A percentile compares a stretch with the other conserved stretches of the same genome.
These are phyloP conservation scores for Naganishia sp. DNA, from an alignment of 1,284 basidiomycete species.

Conservation along the genomic window DNA sequence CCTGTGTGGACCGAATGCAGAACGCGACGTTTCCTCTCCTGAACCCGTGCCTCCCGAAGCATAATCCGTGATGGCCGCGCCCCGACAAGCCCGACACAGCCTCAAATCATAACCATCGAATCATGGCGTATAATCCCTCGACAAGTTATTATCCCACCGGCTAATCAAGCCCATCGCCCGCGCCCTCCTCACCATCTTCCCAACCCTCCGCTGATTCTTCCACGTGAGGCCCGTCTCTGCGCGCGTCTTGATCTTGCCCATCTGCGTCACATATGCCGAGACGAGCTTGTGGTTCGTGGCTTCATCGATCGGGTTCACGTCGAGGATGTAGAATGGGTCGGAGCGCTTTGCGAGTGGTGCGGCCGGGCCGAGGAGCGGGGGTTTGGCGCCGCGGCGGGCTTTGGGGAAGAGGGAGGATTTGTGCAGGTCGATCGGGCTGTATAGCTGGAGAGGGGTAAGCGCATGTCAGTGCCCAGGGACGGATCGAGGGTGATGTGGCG, in stretches of 20 bases:
- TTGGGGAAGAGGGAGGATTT: slow-evolving; percentile 35
- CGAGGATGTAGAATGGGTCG: slow-evolving; percentile 48
- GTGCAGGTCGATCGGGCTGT: slow-evolving; percentile 23
- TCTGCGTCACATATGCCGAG: slow-evolving; percentile 68
- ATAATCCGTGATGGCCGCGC: neutral
- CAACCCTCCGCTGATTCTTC: slow-evolving; percentile 75
- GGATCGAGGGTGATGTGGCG: neutral
- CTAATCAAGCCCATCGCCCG: slow-evolving; percentile 91
- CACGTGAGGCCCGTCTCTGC: slow-evolving; percentile 74
- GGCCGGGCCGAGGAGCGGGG: slow-evolving; percentile 47
- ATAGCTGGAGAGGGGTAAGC: slow-evolving; percentile 1
- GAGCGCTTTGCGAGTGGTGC: slow-evolving; percentile 40
- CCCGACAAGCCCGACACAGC: neutral
- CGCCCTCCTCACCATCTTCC: slow-evolving; percentile 85
- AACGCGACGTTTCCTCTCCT: no score
- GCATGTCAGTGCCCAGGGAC: neutral
- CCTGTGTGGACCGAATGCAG: no score
- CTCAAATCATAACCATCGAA: neutral
- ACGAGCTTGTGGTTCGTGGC: slow-evolving; percentile 67
- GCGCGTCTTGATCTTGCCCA: slow-evolving; percentile 80
- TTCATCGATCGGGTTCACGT: slow-evolving; percentile 44
- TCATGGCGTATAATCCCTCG: slow-evolving; percentile 12
- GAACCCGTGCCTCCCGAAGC: neutral
- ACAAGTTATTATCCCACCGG: slow-evolving; percentile 40
- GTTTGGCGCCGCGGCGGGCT: slow-evolving; percentile 20